Conservation (phyloP, 176 grass and related monocot genomes). For the Cymbopogon citratus region DNA sequence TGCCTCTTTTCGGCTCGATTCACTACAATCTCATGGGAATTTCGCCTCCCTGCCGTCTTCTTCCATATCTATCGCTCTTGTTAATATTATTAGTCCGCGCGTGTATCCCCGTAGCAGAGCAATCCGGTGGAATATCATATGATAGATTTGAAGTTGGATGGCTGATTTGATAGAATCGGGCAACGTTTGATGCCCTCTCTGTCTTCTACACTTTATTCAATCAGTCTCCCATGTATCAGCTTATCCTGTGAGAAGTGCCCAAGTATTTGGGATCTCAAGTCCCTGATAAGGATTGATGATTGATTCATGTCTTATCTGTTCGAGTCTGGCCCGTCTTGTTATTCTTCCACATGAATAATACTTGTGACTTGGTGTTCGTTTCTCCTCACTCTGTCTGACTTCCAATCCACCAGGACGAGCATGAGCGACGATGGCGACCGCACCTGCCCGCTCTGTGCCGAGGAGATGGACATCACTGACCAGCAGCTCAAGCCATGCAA, state of each 20-base stretch:
- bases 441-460: slow-evolving; percentile 86
- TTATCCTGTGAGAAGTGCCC: not conserved
- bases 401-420: slow-evolving; percentile 42
- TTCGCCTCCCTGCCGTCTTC: not conserved
- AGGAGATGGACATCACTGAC: slow-evolving; percentile 98
- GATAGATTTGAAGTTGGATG: not conserved
- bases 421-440: slow-evolving; percentile 96
- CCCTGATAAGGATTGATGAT: not conserved
- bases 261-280: slow-evolving; percentile 23
- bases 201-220: not conserved
- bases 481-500: slow-evolving; percentile 96
- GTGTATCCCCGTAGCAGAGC: not conserved
- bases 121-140: not conserved
- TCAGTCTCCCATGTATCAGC: not conserved
- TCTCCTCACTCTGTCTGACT: not conserved
- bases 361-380: not conserved
- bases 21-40: not conserved
- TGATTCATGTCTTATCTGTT: not conserved
- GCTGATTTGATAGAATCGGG: not conserved
- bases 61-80: not conserved
- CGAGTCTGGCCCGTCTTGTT: not conserved
- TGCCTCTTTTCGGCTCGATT: not conserved
- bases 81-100: not conserved
- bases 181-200: not conserved
- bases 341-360: not conserved